These are phyloP conservation scores for Amanita pseudoporphyria DNA, from an alignment of 768 basidiomycete species.

Conservation along the genomic window DNA sequence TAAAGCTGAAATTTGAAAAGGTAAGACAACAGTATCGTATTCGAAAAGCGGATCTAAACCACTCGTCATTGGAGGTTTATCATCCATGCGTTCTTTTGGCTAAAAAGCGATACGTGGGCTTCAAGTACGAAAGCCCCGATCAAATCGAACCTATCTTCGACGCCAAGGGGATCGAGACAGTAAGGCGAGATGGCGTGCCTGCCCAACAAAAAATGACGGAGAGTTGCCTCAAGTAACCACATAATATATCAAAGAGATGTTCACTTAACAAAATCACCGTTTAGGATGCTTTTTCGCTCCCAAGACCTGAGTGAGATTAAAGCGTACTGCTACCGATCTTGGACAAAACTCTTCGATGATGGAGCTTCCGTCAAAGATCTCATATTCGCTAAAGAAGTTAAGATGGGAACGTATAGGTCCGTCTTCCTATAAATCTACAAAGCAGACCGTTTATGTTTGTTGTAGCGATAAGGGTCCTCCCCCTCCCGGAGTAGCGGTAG, in stretches of 20 bases:
- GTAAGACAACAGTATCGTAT: conserved; percentile 24
- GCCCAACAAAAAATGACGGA: conserved; percentile 94
- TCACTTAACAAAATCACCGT: not conserved
- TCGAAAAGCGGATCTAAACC: not conserved
- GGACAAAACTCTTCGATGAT: conserved; percentile 77
- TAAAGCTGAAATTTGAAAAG: conserved; percentile 99
- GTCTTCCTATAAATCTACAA: not conserved
- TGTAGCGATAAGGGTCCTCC: conserved; percentile 74
- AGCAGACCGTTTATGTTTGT: not conserved
- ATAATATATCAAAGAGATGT: not conserved
- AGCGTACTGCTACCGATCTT: conserved; percentile 75
- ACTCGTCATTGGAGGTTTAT: conserved; percentile 67
- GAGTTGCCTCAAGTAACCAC: conserved; percentile 66
- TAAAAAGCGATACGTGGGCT: conserved; percentile 98
- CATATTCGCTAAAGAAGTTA: conserved; percentile 90
- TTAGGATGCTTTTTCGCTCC: conserved; percentile 80
- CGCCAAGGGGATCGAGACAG: conserved; percentile 97
- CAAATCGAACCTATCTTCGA: conserved; percentile 78
- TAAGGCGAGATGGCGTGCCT: conserved; percentile 83
- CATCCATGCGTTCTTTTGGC: conserved; percentile 92
- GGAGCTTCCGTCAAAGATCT: conserved; percentile 86
- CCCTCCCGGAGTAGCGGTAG: conserved; percentile 87
- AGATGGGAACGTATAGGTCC: conserved; percentile 87
- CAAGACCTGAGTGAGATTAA: conserved; percentile 88
- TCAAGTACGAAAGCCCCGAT: conserved; percentile 83